Evolutionary conservation across 805 yeast species (phyloP).

Genomic region (Teunomyces funiuensis): DNA sequence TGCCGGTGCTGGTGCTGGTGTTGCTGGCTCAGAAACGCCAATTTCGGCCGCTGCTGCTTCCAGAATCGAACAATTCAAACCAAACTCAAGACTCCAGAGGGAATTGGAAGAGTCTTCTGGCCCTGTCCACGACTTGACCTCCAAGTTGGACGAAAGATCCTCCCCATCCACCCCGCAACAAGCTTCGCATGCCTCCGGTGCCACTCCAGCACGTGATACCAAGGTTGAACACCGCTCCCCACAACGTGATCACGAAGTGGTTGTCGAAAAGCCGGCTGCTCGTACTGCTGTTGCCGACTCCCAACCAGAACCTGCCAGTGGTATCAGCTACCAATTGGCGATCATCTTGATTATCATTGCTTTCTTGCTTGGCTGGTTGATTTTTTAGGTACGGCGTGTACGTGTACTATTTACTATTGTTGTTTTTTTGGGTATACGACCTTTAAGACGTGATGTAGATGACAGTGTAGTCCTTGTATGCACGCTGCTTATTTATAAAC

Average conservation of each 20-base stretch:
- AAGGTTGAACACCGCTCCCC: not conserved
- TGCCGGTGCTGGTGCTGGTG: constrained; percentile 17
- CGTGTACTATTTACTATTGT: not conserved
- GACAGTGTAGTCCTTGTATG: not conserved
- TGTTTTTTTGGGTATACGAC: not conserved
- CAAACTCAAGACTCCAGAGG: constrained; percentile 18
- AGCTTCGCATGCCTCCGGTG: constrained; percentile 2
- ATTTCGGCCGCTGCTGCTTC: constrained; percentile 13
- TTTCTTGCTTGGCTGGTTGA: constrained; percentile 73
- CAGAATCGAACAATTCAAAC: constrained; percentile 7
- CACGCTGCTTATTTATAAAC: not conserved
- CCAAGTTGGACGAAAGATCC: constrained; percentile 45
- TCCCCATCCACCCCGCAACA: constrained; percentile 10
- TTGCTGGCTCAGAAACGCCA: constrained; percentile 13
- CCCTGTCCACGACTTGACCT: constrained; percentile 43
- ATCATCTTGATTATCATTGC: constrained; percentile 44
- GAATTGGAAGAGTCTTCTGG: constrained; percentile 42
- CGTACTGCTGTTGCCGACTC: not conserved
- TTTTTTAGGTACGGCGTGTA: constrained; percentile 41
- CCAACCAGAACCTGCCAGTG: constrained; percentile 35
- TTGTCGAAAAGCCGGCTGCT: not conserved
- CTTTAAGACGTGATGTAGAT: not conserved
- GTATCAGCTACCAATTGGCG: constrained; percentile 57
- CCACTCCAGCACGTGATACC: not conserved
- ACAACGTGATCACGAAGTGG: not conserved